Base-by-base conservation (phyloP, 2,329 filamentous ascomycete genomes). In the Aspergillus quadrilineatus region DNA sequence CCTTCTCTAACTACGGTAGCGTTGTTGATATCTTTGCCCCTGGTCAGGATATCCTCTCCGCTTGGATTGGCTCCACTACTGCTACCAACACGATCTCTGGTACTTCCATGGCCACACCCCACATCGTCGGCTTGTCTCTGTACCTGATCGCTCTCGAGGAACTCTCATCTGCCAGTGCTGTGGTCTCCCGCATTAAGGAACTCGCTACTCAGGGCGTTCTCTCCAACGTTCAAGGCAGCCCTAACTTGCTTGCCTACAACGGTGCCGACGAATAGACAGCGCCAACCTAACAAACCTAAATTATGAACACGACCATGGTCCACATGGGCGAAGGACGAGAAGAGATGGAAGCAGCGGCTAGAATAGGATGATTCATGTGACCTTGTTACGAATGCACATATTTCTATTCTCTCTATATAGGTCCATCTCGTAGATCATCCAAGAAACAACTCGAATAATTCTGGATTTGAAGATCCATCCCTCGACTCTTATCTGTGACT, bases 1-100 rank as follows among this genome's bases (percentile, higher is more conserved):
- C 39, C 9, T 79, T 75, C 66, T 76, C 74, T 41, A 79, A 79
- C 68, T 75, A 61, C 47, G 73, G 73, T 17, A 53, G 57, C 15
- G 80, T 80, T 63, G 77, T 84, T 48, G 83, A 85, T 65, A 70
- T 86, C 65, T 85, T 81, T 63, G 83, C 81, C n/a, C 82, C 83
- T 1, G 83, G 83, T 37, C 75, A 80, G 61, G 62, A 78, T 60
- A 78, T 86, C 57, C 71, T 81, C 14, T 79, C 75, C 34, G 66
- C 81, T 8, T 84, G 79, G 78, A 78, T 76, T 56, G 79, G 77
- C 10, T 75, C 72, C 26, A 71, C 72, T 59, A 77, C 74, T 46
- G 75, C 78, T 56, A 76, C 81, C 61, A 79, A 82, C 63, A 65
- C 63, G 55, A 65, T 73, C 43, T 73, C 69, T 26, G 71, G 72